These are phyloP conservation scores for Saccharum officinarum DNA, from an alignment of 176 grass and related monocot species.

Conservation along the genomic window DNA sequence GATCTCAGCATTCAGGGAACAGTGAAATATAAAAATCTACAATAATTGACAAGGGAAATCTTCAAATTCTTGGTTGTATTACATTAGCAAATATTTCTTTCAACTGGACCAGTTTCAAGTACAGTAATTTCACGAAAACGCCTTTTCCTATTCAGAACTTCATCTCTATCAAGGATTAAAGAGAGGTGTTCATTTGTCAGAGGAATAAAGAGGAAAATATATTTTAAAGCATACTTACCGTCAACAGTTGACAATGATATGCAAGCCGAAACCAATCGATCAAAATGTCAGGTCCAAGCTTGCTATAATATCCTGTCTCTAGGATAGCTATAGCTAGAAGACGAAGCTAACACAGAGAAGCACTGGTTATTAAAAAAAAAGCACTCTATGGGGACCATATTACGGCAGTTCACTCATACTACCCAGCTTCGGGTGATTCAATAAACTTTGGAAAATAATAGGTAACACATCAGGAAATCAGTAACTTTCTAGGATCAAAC, in stretches of 20 bases:
- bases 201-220: not conserved
- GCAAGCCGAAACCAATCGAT: not conserved
- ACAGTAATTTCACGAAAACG: not conserved
- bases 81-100: not conserved
- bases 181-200: not conserved
- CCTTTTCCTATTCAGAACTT: not conserved
- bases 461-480: not conserved
- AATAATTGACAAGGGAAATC: not conserved
- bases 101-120: not conserved
- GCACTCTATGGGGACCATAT: not conserved
- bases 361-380: no score
- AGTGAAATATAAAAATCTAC: not conserved
- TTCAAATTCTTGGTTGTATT: not conserved
- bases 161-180: constrained; percentile 15
- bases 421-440: not conserved
- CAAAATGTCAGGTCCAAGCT: constrained; percentile 12
- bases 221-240: constrained; percentile 3
- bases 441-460: not conserved
- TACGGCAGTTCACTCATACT: not conserved
- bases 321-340: not conserved
- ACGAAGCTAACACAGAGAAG: not conserved
- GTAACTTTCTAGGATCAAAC: not conserved
- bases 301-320: constrained; percentile 1
- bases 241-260: constrained; percentile 11
- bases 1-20: not conserved